Conservation (phyloP, 139 green algal genomes). For the Pleodorina starrii region DNA sequence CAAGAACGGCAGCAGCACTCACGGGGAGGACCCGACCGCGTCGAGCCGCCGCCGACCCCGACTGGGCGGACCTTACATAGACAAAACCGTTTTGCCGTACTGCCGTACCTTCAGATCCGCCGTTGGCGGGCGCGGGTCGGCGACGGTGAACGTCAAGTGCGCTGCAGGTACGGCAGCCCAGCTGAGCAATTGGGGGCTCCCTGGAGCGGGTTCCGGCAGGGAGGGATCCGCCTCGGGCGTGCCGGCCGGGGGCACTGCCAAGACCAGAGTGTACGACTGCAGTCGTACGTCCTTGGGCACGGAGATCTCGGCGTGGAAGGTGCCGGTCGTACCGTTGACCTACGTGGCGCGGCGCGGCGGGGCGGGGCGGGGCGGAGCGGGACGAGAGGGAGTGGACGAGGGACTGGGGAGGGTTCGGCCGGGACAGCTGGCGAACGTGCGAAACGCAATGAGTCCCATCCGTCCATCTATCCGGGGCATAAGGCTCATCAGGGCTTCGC, state of each 20-base stretch:
- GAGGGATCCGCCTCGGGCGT: not conserved
- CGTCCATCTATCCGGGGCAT: too few species aligned
- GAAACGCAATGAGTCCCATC: too few species aligned
- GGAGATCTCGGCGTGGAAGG: constrained; percentile 5
- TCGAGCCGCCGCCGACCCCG: too few species aligned
- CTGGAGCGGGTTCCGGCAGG: not conserved
- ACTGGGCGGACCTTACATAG: too few species aligned
- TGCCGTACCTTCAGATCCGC: constrained; percentile 50
- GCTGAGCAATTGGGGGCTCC: not conserved
- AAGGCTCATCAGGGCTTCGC: too few species aligned
- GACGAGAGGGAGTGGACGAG: too few species aligned
- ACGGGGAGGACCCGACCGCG: too few species aligned
- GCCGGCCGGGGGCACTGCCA: not conserved
- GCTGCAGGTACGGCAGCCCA: not conserved
- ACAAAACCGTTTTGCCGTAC: not conserved
- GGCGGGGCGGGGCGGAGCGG: too few species aligned
- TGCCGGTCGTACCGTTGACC: not conserved
- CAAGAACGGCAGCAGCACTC: too few species aligned
- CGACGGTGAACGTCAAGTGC: constrained; percentile 51
- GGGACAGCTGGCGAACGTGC: too few species aligned
- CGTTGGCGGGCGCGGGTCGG: constrained; percentile 67
- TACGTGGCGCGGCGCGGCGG: too few species aligned
- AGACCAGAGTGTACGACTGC: constrained; percentile 8
- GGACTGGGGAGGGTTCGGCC: too few species aligned
- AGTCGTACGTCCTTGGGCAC: not conserved